Conservation (phyloP, 129 eudicot genomes). For the Cynara cardunculus region DNA sequence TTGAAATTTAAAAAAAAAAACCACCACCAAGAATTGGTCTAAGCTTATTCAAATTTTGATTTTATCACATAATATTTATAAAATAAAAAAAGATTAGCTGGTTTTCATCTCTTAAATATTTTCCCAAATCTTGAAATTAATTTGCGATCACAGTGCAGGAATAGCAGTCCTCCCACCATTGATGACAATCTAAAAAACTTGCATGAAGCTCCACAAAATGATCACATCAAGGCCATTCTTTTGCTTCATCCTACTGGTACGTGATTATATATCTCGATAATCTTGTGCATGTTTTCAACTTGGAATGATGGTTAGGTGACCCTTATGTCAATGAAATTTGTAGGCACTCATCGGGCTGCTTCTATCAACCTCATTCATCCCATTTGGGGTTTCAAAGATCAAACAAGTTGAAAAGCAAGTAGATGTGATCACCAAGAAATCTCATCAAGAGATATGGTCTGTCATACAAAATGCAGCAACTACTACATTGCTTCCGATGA, state of each 20-base stretch:
- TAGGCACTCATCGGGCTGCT: slow-evolving; percentile 31
- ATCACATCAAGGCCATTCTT: slow-evolving; percentile 25
- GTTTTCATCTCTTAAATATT: neutral
- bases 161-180: neutral
- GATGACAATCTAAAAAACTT: neutral
- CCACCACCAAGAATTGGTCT: neutral
- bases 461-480: slow-evolving; percentile 26
- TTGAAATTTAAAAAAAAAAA: neutral
- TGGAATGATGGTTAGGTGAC: neutral
- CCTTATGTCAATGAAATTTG: neutral
- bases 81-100: neutral
- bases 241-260: slow-evolving; percentile 45
- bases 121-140: slow-evolving; percentile 5
- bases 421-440: neutral
- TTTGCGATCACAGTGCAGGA: neutral
- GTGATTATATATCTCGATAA: neutral
- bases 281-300: neutral
- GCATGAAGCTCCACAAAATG: slow-evolving; percentile 23
- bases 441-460: slow-evolving; percentile 30
- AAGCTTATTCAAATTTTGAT: neutral
- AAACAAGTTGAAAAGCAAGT: slow-evolving; percentile 31
- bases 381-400: slow-evolving; percentile 25
- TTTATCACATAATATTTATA: neutral
- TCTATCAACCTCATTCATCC: slow-evolving; percentile 32
- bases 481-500: slow-evolving; percentile 29